These are phyloP conservation scores for Aechmea fasciata DNA, from an alignment of 176 grass and related monocot genomes.

Conservation along the genomic window DNA sequence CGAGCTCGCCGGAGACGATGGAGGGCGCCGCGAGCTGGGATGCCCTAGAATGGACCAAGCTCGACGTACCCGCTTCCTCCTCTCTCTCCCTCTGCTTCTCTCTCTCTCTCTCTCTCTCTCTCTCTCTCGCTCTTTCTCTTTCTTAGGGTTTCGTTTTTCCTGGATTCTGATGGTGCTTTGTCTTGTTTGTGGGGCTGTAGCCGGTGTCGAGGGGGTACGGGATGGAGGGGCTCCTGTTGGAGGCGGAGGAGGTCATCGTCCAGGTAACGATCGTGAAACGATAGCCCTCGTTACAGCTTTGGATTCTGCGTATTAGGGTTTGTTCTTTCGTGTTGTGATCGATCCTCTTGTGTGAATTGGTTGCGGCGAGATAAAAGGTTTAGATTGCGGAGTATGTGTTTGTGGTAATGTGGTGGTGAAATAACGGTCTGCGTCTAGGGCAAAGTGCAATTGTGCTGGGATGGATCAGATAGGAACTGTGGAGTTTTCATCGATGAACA, in stretches of 20 bases:
- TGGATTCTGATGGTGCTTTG: neutral
- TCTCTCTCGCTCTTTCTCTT: neutral
- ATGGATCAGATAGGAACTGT: neutral
- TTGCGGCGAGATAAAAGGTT: too few species aligned
- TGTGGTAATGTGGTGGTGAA: too few species aligned
- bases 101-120: neutral
- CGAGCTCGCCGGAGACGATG: slow-evolving; percentile 10
- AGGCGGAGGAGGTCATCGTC: slow-evolving; percentile 37
- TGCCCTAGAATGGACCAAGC: slow-evolving; percentile 33
- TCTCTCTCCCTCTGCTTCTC: neutral
- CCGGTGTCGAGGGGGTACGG: slow-evolving; percentile 15
- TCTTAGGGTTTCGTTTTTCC: slow-evolving; percentile 4
- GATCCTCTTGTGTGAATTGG: too few species aligned
- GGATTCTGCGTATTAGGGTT: neutral
- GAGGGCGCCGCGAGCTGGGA: slow-evolving; percentile 37
- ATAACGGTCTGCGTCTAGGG: too few species aligned
- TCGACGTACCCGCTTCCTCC: slow-evolving; percentile 13
- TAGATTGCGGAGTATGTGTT: too few species aligned
- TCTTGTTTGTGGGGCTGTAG: slow-evolving; percentile 17
- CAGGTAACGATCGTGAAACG: slow-evolving; percentile 17
- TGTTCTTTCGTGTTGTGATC: neutral
- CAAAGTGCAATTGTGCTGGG: neutral
- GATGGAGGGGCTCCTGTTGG: slow-evolving; percentile 30
- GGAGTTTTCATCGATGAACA: neutral
- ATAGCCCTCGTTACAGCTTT: neutral